Percentiles rank a stretch among this genome's conserved stretches.
These are phyloP conservation scores for Pyrenochaeta sp. DNA, from an alignment of 2,329 filamentous ascomycete species.

Conservation along the genomic window DNA sequence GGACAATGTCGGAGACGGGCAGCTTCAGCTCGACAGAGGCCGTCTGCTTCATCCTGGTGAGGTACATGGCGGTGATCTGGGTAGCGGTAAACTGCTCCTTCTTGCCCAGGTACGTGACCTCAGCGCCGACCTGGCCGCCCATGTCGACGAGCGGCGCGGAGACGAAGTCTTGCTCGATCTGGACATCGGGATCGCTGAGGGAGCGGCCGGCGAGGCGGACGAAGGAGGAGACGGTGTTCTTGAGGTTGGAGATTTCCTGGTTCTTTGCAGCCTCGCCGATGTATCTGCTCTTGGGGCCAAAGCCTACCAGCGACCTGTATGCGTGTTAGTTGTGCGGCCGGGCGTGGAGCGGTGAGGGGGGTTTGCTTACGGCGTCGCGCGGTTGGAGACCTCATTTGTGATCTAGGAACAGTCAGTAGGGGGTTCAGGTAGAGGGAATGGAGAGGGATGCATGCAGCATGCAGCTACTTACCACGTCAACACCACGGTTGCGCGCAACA, in stretches of 20 bases:
- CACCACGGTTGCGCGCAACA: constrained; percentile 96
- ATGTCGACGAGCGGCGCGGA: constrained; percentile 87
- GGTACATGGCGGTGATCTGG: constrained; percentile 92
- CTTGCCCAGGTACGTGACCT: constrained; percentile 92
- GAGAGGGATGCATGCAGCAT: neutral
- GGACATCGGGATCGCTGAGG: constrained; percentile 88
- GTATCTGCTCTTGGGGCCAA: constrained; percentile 92
- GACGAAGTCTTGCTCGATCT: constrained; percentile 91
- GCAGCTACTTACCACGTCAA: constrained; percentile 86
- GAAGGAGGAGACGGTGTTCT: constrained; percentile 94
- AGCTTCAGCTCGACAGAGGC: constrained; percentile 87
- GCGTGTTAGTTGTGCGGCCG: constrained; percentile 17
- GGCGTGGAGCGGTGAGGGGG: constrained; percentile 20
- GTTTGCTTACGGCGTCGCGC: constrained; percentile 88
- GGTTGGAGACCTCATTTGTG: constrained; percentile 98
- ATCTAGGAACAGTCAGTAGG: constrained; percentile 68
- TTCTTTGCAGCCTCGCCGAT: constrained; percentile 96
- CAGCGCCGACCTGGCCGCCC: constrained; percentile 92
- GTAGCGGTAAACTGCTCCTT: constrained; percentile 95
- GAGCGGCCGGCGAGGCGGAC: constrained; percentile 91
- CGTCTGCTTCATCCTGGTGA: constrained; percentile 92
- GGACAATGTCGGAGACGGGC: constrained; percentile 89
- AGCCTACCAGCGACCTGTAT: constrained; percentile 82
- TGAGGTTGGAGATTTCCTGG: constrained; percentile 98
- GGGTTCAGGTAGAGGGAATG: constrained; percentile 10